Evolutionary conservation across 2,329 filamentous ascomycete species (phyloP).

Genomic region (Botrytis cinerea): DNA sequence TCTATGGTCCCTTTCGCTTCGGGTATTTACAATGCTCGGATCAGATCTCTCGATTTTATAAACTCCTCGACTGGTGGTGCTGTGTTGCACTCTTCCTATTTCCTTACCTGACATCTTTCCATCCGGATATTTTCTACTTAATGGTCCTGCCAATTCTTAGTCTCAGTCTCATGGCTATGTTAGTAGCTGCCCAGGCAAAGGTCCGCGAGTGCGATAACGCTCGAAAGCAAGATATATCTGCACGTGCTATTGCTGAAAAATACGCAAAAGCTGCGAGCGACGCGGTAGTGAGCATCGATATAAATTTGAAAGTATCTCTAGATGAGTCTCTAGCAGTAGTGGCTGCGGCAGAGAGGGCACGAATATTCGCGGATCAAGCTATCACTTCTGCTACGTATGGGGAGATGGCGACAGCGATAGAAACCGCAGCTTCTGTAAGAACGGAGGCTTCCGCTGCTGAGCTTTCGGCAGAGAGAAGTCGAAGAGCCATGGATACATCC

Average conservation of each 20-base stretch:
- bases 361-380: background rate
- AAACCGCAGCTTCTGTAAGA: background rate
- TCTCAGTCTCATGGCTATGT: background rate
- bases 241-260: background rate
- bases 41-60: background rate
- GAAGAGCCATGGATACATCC: background rate
- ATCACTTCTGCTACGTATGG: background rate
- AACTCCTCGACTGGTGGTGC: background rate
- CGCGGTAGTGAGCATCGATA: background rate
- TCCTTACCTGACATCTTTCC: background rate
- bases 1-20: background rate
- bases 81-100: background rate
- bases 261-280: background rate
- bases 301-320: background rate
- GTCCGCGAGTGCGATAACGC: background rate
- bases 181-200: background rate
- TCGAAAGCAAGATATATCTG: background rate
- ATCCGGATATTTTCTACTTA: background rate
- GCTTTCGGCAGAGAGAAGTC: background rate
- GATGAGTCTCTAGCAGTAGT: background rate
- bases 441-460: background rate
- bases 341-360: background rate
- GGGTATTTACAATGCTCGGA: background rate
- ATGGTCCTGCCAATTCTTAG: background rate
- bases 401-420: background rate